Conservation (phyloP, 495 filamentous ascomycete genomes). For the Podospora appendiculata region DNA sequence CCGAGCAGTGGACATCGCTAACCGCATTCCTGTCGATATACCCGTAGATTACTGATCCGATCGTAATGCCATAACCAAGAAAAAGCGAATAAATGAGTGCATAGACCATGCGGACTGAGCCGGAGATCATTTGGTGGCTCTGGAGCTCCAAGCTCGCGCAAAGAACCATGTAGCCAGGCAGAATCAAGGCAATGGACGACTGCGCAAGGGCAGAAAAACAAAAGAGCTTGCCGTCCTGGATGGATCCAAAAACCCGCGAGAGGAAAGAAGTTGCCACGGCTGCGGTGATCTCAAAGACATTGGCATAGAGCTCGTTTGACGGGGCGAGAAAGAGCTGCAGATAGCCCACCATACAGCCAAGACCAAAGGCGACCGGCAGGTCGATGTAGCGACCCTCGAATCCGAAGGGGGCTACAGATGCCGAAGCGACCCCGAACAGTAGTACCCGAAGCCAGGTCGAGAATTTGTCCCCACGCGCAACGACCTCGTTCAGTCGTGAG, state of each 20-base stretch:
- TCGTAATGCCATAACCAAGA: constrained; percentile 94
- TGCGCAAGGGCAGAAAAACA: constrained; percentile 93
- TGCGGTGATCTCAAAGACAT: constrained; percentile 87
- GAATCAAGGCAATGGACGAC: constrained; percentile 82
- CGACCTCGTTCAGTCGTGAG: constrained; percentile 57
- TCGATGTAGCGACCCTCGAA: constrained; percentile 84
- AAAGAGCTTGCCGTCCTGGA: constrained; percentile 61
- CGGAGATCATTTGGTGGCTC: constrained; percentile 76
- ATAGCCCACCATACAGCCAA: constrained; percentile 75
- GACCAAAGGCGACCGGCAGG: constrained; percentile 76
- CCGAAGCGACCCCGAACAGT: constrained; percentile 79
- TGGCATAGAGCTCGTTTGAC: constrained; percentile 70
- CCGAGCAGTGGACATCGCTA: constrained; percentile 59
- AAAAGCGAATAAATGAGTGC: constrained; percentile 93
- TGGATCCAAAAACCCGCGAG: constrained; percentile 79
- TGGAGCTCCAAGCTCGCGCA: constrained; percentile 84
- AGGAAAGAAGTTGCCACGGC: constrained; percentile 86
- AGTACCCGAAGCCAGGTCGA: constrained; percentile 64
- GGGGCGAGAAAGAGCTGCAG: constrained; percentile 77
- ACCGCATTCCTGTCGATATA: constrained; percentile 69
- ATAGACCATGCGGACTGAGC: constrained; percentile 91
- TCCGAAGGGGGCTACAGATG: constrained; percentile 75
- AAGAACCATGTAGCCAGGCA: constrained; percentile 65
- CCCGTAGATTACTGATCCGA: constrained; percentile 86
- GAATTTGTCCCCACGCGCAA: constrained; percentile 54